phyloP scores from a whole-genome alignment of 2,329 filamentous ascomycete genomes.

The Didymella glomerata region DNA sequence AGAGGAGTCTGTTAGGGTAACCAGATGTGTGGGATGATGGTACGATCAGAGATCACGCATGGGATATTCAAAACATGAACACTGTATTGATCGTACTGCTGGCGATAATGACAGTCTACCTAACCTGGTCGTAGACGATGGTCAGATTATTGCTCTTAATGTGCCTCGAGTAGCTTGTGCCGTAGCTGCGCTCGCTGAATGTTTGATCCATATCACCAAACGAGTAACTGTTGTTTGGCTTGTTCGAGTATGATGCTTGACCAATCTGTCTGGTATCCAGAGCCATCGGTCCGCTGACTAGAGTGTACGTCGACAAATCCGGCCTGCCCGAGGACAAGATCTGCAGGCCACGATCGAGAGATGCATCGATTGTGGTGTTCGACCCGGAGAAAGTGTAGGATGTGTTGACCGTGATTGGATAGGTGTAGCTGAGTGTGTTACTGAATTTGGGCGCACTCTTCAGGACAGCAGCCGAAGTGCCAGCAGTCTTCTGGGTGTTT shows the following conservation, averaged over 20 bases:
- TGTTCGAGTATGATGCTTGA: conserved; percentile 6
- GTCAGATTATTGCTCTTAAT: conserved; percentile 6
- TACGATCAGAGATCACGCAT: too few species aligned
- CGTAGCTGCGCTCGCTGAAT: conserved; percentile 3
- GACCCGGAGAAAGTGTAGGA: conserved; percentile 12
- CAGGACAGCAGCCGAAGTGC: not conserved
- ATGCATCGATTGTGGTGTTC: conserved; percentile 6
- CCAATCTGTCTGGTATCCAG: conserved; percentile 7
- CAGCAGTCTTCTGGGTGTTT: conserved; percentile 1
- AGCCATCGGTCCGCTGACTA: conserved; percentile 6
- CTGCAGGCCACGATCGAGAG: conserved; percentile 6
- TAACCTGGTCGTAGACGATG: not conserved
- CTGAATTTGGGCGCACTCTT: conserved; percentile 8
- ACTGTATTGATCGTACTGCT: not conserved
- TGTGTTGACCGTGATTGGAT: conserved; percentile 8
- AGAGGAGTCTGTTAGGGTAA: too few species aligned
- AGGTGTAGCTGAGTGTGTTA: conserved; percentile 8
- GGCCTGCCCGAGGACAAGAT: conserved; percentile 7
- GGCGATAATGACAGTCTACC: not conserved
- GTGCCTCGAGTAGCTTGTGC: conserved; percentile 5
- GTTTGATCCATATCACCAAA: conserved; percentile 12
- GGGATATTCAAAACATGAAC: too few species aligned
- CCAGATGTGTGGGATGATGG: too few species aligned
- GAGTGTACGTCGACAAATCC: conserved; percentile 3
- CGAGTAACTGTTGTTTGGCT: conserved; percentile 11